These are phyloP conservation scores for Cryphonectria parasitica DNA, from an alignment of 2,329 filamentous ascomycete species.

Conservation along the genomic window DNA sequence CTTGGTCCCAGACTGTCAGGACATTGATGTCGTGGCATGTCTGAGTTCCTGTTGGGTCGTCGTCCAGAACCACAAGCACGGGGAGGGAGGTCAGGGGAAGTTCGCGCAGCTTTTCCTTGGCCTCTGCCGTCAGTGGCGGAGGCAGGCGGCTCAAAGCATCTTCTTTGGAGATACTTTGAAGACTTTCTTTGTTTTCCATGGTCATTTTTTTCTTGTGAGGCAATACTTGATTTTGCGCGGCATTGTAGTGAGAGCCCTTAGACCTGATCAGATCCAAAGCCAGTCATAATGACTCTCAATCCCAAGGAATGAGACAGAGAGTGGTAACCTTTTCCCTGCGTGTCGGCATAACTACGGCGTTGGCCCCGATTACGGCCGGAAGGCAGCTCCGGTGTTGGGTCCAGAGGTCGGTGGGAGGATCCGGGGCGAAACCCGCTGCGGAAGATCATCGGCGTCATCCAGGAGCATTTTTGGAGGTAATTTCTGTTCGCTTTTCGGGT, in stretches of 20 bases:
- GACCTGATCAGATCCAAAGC: not conserved
- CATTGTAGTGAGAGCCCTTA: not conserved
- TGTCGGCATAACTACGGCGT: not conserved
- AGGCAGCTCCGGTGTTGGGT: not conserved
- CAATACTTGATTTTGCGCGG: not conserved
- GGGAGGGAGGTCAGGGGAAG: not conserved
- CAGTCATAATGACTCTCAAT: not conserved
- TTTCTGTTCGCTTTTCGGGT: not conserved
- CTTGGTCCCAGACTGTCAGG: not conserved
- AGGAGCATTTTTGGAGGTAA: not conserved
- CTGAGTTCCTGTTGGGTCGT: constrained; percentile 64
- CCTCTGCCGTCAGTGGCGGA: not conserved
- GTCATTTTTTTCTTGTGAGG: not conserved
- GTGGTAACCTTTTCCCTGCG: not conserved
- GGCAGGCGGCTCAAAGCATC: not conserved
- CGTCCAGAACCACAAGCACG: constrained; percentile 50
- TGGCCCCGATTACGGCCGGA: not conserved
- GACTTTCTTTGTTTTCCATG: not conserved
- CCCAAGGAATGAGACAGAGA: not conserved
- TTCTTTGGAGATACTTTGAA: not conserved
- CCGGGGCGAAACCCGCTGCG: too few species aligned
- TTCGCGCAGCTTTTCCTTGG: not conserved
- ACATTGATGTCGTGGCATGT: constrained; percentile 38
- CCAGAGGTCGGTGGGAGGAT: not conserved
- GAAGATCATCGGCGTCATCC: not conserved